Evolutionary conservation across 2,329 filamentous ascomycete genomes (phyloP).

Genomic region (Calonectria hongkongensis): DNA sequence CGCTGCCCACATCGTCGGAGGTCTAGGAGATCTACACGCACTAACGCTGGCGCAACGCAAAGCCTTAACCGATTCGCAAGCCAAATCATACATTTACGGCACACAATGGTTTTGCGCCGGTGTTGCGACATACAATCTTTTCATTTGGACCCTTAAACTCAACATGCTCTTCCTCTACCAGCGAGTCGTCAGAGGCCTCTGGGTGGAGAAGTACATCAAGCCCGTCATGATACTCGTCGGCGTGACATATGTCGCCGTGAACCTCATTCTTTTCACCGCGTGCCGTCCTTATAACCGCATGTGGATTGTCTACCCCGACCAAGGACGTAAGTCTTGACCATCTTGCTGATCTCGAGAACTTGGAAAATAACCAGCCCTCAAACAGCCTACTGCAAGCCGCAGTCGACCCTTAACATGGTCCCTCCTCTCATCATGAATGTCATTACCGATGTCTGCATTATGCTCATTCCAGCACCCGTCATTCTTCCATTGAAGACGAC

Average conservation of each 20-base stretch:
- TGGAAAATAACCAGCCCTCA: background rate
- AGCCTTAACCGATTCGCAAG: constrained; percentile 27
- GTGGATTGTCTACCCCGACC: constrained; percentile 60
- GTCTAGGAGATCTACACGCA: constrained; percentile 39
- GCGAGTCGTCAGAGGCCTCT: constrained; percentile 58
- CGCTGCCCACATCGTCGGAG: constrained; percentile 44
- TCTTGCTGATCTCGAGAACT: background rate
- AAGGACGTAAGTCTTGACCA: constrained; percentile 55
- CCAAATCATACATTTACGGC: constrained; percentile 37
- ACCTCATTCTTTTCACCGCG: constrained; percentile 52
- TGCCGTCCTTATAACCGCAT: constrained; percentile 59
- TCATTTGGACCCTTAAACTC: constrained; percentile 61
- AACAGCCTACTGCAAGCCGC: constrained; percentile 54
- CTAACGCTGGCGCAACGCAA: constrained; percentile 36
- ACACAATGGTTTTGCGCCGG: constrained; percentile 48
- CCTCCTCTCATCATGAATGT: constrained; percentile 59
- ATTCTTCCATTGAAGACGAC: constrained; percentile 51
- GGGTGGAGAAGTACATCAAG: constrained; percentile 59
- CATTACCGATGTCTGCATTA: constrained; percentile 57
- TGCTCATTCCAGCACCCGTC: constrained; percentile 58
- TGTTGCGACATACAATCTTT: constrained; percentile 43
- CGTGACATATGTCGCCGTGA: constrained; percentile 51
- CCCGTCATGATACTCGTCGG: constrained; percentile 57
- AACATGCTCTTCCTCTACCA: constrained; percentile 63
- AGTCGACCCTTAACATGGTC: constrained; percentile 56